These are phyloP conservation scores for Plectosphaerella plurivora DNA, from an alignment of 2,329 filamentous ascomycete genomes.

Conservation along the genomic window DNA sequence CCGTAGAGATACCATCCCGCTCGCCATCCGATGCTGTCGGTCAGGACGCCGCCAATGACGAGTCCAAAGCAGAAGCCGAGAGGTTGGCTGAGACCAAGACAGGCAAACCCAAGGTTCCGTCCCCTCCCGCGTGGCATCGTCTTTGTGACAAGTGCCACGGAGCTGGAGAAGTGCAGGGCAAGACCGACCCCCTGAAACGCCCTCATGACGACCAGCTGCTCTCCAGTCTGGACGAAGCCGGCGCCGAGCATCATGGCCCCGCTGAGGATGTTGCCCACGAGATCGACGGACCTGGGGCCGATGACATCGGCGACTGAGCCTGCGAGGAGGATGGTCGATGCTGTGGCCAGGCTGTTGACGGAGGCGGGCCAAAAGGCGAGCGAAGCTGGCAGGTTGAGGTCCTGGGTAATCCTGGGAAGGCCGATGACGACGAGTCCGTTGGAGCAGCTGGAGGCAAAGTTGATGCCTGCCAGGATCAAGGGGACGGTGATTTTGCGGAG, in stretches of 20 bases:
- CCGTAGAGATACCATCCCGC: constrained; percentile 38
- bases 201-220: constrained; percentile 30
- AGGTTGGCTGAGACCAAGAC: constrained; percentile 38
- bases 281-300: constrained; percentile 24
- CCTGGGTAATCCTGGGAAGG: constrained; percentile 33
- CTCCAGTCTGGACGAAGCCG: constrained; percentile 35
- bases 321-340: constrained; percentile 30
- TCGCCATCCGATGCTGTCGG: constrained; percentile 43
- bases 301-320: constrained; percentile 32
- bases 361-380: constrained; percentile 36
- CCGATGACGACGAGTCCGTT: constrained; percentile 31
- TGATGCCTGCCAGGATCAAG: constrained; percentile 16
- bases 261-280: constrained; percentile 25
- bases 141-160: constrained; percentile 27
- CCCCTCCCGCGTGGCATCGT: constrained; percentile 22
- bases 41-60: constrained; percentile 42
- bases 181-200: constrained; percentile 33
- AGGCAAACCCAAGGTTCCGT: constrained; percentile 37
- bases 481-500: constrained; percentile 5
- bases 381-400: constrained; percentile 24
- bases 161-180: constrained; percentile 28
- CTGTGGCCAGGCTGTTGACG: constrained; percentile 27
- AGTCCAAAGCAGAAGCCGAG: constrained; percentile 47
- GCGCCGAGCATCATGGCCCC: constrained; percentile 21
- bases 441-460: constrained; percentile 18